These are phyloP conservation scores for Xylariaceae sp. DNA, from an alignment of 2,329 filamentous ascomycete genomes.

Conservation along the genomic window DNA sequence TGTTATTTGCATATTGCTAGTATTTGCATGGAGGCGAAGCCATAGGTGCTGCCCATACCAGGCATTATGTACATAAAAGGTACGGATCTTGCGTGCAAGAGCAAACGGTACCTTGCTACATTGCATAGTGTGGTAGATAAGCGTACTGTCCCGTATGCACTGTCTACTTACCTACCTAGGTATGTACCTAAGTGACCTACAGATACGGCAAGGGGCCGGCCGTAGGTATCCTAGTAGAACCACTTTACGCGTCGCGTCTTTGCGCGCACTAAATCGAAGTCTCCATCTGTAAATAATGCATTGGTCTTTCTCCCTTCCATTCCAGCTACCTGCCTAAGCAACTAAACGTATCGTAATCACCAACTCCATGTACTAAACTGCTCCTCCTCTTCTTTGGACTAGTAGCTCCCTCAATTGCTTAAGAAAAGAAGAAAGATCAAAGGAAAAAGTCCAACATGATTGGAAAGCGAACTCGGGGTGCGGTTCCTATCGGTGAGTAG, in stretches of 20 bases:
- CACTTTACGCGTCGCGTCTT: constrained; percentile 30
- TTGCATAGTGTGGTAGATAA: neutral
- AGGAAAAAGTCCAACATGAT: constrained; percentile 34
- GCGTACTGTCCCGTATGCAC: neutral
- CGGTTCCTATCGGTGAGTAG: constrained; percentile 34
- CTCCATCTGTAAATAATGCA: constrained; percentile 4
- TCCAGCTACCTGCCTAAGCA: neutral
- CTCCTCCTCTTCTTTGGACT: neutral
- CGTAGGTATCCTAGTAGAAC: constrained; percentile 3
- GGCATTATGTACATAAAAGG: too few relatives aligned
- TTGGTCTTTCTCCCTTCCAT: constrained; percentile 9
- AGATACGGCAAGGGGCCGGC: neutral
- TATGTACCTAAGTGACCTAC: neutral
- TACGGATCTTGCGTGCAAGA: neutral
- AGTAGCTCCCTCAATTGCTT: neutral
- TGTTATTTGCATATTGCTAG: neutral
- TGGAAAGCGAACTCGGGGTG: constrained; percentile 43
- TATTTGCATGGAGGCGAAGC: neutral
- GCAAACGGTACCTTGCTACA: neutral
- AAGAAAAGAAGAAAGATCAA: constrained; percentile 1
- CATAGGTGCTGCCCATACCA: too few relatives aligned
- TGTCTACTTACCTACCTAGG: neutral
- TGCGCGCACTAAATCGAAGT: constrained; percentile 20
- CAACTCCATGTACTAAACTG: neutral
- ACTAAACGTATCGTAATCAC: constrained; percentile 4